Evolutionary conservation across 345 rosid species (phyloP).

Genomic region (Punica granatum): DNA sequence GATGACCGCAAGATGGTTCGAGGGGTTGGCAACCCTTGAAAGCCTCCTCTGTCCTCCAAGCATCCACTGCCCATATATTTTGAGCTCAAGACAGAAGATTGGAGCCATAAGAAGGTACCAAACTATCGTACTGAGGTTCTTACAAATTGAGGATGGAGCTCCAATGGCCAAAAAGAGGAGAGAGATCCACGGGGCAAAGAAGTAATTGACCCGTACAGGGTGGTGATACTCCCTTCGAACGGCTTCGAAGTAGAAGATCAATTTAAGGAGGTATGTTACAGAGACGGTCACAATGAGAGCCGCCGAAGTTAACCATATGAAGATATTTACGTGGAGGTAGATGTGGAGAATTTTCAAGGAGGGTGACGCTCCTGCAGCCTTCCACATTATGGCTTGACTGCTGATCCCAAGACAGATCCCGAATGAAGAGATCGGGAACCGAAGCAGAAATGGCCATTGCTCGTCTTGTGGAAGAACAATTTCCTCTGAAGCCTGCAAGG

Average conservation of each 20-base stretch:
- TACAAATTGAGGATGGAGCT: conserved; percentile 42
- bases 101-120: conserved; percentile 92
- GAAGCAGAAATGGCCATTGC: conserved; percentile 91
- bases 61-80: conserved; percentile 97
- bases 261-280: conserved; percentile 47
- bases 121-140: conserved; percentile 28
- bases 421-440: conserved; percentile 63
- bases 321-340: conserved; percentile 28
- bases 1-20: conserved; percentile 69
- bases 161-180: conserved; percentile 70
- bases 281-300: conserved; percentile 38
- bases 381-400: conserved; percentile 94
- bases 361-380: conserved; percentile 47
- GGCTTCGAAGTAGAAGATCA: conserved; percentile 70
- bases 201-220: conserved; percentile 80
- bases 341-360: conserved; percentile 71
- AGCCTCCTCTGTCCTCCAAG: conserved; percentile 83
- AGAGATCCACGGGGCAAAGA: conserved; percentile 86
- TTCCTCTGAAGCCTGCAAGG: conserved; percentile 54
- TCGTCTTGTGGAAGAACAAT: conserved; percentile 66
- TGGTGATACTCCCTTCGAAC: conserved; percentile 80
- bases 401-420: conserved; percentile 88
- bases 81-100: conserved; percentile 62
- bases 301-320: conserved; percentile 65
- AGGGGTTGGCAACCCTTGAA: conserved; percentile 86